A percentile compares a stretch with the other conserved stretches of the same genome.
phyloP scores from a whole-genome alignment of 306 rosid species.

The Fagus crenata region DNA sequence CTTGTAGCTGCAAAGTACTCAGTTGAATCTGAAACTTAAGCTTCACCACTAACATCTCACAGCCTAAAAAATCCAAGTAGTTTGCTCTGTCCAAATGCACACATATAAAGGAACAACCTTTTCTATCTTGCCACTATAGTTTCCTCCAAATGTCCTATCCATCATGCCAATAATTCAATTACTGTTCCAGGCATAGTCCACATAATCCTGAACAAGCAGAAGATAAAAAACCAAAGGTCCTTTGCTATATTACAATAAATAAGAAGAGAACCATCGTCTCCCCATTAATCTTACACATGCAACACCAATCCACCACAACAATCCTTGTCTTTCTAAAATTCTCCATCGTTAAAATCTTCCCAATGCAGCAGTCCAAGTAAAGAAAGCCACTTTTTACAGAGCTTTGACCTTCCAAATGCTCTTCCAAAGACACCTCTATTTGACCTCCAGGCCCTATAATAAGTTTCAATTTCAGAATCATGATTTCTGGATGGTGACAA shows the following conservation, averaged over 20 bases:
- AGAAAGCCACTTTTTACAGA: background rate
- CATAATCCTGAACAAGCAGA: background rate
- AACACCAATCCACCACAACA: background rate
- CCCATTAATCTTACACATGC: background rate
- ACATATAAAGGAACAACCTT: background rate
- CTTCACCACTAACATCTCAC: background rate
- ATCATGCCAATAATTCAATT: background rate
- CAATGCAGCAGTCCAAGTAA: background rate
- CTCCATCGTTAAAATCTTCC: background rate
- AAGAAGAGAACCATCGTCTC: background rate
- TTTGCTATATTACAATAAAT: background rate
- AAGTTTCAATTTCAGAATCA: background rate
- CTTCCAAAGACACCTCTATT: background rate
- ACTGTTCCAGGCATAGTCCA: conserved; percentile 6
- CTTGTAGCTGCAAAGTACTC: background rate
- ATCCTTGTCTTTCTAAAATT: background rate
- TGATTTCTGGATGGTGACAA: background rate
- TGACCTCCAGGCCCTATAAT: background rate
- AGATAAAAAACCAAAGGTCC: background rate
- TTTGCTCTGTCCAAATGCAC: background rate
- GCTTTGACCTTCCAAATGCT: conserved; percentile 5
- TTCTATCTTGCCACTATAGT: background rate
- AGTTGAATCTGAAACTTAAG: background rate
- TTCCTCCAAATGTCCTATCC: background rate
- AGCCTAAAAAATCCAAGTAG: background rate